Evolutionary conservation across 2,329 filamentous ascomycete genomes (phyloP).

Genomic region (Aspergillus bombycis): DNA sequence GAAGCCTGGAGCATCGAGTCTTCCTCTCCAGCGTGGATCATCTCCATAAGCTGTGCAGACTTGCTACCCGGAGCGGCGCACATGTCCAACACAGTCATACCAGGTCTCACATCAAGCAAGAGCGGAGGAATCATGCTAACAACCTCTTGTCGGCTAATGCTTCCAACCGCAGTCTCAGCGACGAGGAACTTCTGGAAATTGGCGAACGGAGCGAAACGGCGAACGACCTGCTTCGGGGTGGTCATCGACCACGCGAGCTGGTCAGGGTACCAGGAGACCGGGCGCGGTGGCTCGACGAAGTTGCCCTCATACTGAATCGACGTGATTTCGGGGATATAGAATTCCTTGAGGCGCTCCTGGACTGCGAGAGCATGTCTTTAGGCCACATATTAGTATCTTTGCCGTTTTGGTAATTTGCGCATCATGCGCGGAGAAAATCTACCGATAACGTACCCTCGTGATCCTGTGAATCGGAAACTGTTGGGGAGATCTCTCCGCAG

Average conservation of each 20-base stretch:
- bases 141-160: slow-evolving; percentile 95
- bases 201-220: slow-evolving; percentile 90
- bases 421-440: slow-evolving; percentile 9
- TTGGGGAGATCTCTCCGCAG: slow-evolving; percentile 87
- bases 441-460: slow-evolving; percentile 69
- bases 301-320: slow-evolving; percentile 83
- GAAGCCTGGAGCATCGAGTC: slow-evolving; percentile 75
- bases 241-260: slow-evolving; percentile 97
- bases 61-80: slow-evolving; percentile 98
- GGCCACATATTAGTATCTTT: slow-evolving; percentile 13
- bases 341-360: slow-evolving; percentile 81
- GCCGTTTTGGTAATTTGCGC: neutral
- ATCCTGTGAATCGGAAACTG: slow-evolving; percentile 96
- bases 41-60: slow-evolving; percentile 90
- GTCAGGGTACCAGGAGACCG: slow-evolving; percentile 92
- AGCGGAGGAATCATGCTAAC: slow-evolving; percentile 99
- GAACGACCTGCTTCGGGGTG: slow-evolving; percentile 92
- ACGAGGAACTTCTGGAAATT: slow-evolving; percentile 98
- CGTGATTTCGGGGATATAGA: slow-evolving; percentile 88
- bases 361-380: slow-evolving; percentile 85
- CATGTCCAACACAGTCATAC: slow-evolving; percentile 92
- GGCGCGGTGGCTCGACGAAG: slow-evolving; percentile 76
- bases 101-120: slow-evolving; percentile 85
- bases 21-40: slow-evolving; percentile 92
- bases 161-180: slow-evolving; percentile 94